phyloP scores from a whole-genome alignment of 2,329 filamentous ascomycete genomes.

The Zymoseptoria passerinii region DNA sequence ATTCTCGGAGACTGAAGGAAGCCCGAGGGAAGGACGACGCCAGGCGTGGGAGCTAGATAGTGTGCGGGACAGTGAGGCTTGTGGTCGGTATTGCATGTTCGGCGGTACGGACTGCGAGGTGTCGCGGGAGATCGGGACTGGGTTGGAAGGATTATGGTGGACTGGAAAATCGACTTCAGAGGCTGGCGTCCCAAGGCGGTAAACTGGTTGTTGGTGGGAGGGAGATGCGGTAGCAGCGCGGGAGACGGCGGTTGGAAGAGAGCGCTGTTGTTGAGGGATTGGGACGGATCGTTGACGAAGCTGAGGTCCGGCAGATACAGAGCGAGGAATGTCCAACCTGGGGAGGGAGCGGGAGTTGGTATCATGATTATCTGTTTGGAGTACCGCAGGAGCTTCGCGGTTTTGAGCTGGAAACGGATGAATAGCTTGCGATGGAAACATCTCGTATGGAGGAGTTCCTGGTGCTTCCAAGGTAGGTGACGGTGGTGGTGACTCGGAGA shows the following conservation, averaged over 20 bases:
- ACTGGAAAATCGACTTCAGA: slow-evolving; percentile 86
- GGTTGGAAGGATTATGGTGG: slow-evolving; percentile 43
- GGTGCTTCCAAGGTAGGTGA: slow-evolving; percentile 46
- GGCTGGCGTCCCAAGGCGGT: slow-evolving; percentile 76
- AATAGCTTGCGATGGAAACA: slow-evolving; percentile 20
- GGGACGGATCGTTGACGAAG: slow-evolving; percentile 13
- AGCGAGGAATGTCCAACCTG: slow-evolving; percentile 45
- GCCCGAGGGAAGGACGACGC: slow-evolving; percentile 52
- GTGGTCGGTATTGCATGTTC: slow-evolving; percentile 68
- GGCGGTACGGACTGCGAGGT: slow-evolving; percentile 86
- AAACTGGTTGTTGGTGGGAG: slow-evolving; percentile 40
- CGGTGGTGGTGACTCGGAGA: slow-evolving; percentile 37
- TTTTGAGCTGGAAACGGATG: slow-evolving; percentile 21
- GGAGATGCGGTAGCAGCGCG: slow-evolving; percentile 43
- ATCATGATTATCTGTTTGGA: slow-evolving; percentile 26
- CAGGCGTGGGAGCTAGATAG: slow-evolving; percentile 34
- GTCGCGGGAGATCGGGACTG: slow-evolving; percentile 55
- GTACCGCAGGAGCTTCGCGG: slow-evolving; percentile 24
- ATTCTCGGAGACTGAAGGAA: slow-evolving; percentile 33
- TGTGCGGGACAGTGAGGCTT: slow-evolving; percentile 30
- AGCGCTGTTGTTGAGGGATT: slow-evolving; percentile 27
- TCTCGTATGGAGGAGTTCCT: slow-evolving; percentile 50
- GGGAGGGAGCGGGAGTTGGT: slow-evolving; percentile 48
- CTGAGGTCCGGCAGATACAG: slow-evolving; percentile 31
- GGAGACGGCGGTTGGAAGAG: slow-evolving; percentile 33